These are phyloP conservation scores for Starmerella vitae DNA, from an alignment of 805 yeast species.

Conservation along the genomic window DNA sequence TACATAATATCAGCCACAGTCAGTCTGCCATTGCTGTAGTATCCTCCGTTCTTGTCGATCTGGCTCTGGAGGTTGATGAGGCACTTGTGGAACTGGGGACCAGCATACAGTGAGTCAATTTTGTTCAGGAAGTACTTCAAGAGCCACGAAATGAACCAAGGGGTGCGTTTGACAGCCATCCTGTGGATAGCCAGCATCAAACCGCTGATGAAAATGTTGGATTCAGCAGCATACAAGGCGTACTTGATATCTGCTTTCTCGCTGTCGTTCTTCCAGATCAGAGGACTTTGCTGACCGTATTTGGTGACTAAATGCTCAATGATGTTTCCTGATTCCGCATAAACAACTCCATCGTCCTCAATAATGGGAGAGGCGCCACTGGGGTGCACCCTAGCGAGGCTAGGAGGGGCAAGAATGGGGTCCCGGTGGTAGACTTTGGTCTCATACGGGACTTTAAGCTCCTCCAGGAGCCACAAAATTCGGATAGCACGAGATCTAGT, in stretches of 20 bases:
- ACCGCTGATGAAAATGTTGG: slow-evolving; percentile 41
- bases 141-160: slow-evolving; percentile 21
- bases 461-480: slow-evolving; percentile 52
- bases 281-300: slow-evolving; percentile 34
- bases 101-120: slow-evolving; percentile 37
- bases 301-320: slow-evolving; percentile 38
- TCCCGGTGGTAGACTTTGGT: slow-evolving; percentile 41
- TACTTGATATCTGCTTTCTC: slow-evolving; percentile 37
- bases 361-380: slow-evolving; percentile 52
- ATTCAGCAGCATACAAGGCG: slow-evolving; percentile 48
- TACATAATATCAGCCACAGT: slow-evolving; percentile 48
- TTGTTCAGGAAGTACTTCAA: slow-evolving; percentile 34
- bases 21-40: slow-evolving; percentile 45
- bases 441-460: slow-evolving; percentile 42
- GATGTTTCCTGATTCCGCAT: slow-evolving; percentile 53
- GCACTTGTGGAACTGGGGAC: slow-evolving; percentile 33
- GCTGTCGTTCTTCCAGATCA: slow-evolving; percentile 31
- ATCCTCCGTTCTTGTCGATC: slow-evolving; percentile 37
- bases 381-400: slow-evolving; percentile 41
- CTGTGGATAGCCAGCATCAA: slow-evolving; percentile 29
- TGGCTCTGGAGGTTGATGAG: slow-evolving; percentile 33
- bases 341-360: slow-evolving; percentile 32
- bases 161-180: slow-evolving; percentile 22
- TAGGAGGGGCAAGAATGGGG: slow-evolving; percentile 37
- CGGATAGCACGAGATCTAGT: slow-evolving; percentile 48